Evolutionary conservation across 108 stramenopile genomes (phyloP).

Genomic region (Nitzschia putrida): DNA sequence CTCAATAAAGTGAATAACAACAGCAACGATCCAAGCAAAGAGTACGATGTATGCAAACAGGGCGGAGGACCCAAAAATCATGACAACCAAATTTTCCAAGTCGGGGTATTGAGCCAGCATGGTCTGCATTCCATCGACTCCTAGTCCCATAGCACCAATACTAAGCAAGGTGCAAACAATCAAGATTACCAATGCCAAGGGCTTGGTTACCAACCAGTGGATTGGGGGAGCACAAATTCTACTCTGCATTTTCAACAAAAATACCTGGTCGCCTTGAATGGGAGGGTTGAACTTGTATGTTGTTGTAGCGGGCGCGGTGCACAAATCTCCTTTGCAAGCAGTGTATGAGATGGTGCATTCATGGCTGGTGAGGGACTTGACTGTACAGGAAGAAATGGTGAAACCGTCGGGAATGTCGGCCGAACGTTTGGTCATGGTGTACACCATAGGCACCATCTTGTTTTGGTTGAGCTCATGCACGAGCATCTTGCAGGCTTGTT

Average conservation of each 20-base stretch:
- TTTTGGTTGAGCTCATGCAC: constrained; percentile 13
- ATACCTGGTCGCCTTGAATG: constrained; percentile 16
- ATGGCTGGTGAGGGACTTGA: constrained; percentile 22
- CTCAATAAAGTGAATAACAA: constrained; percentile 37
- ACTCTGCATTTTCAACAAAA: constrained; percentile 23
- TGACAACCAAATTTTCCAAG: constrained; percentile 6
- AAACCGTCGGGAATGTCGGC: constrained; percentile 16
- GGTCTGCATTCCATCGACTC: constrained; percentile 23
- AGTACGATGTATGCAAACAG: constrained; percentile 17
- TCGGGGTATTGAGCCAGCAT: constrained; percentile 5
- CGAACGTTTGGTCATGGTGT: constrained; percentile 16
- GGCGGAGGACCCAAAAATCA: constrained; percentile 25
- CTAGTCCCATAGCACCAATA: constrained; percentile 23
- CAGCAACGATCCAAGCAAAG: constrained; percentile 25
- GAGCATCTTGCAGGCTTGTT: constrained; percentile 1
- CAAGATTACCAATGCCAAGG: constrained; percentile 34
- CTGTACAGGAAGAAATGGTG: constrained; percentile 23
- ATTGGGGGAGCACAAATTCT: constrained; percentile 35
- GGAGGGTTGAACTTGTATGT: constrained; percentile 36
- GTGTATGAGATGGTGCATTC: constrained; percentile 33
- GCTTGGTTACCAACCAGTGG: constrained; percentile 41
- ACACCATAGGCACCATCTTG: constrained; percentile 10
- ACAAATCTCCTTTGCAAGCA: constrained; percentile 36
- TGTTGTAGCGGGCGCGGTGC: constrained; percentile 25
- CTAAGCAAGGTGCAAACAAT: constrained; percentile 17